Evolutionary conservation across 202 grass and related monocot genomes (phyloP).

Genomic region (Carex sylvatica): DNA sequence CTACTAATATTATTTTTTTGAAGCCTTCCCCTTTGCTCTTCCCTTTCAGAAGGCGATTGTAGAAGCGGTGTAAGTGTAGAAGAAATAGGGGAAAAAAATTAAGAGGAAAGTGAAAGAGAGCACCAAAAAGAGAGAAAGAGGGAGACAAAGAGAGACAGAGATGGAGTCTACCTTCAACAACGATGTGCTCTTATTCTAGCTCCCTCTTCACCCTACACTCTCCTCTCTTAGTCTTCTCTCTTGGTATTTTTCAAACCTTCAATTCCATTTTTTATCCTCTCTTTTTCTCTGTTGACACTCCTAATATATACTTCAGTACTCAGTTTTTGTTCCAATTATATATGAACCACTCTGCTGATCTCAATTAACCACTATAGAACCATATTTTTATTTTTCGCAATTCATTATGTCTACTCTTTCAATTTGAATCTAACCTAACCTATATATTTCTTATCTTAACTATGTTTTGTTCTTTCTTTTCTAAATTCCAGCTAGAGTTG

Average conservation of each 20-base stretch:
- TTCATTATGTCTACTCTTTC: constrained; percentile 13
- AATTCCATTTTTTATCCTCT: constrained; percentile 13
- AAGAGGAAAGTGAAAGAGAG: constrained; percentile 32
- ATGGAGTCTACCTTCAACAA: constrained; percentile 53
- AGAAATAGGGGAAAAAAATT: constrained; percentile 36
- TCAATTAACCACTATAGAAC: background rate
- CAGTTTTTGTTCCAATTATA: background rate
- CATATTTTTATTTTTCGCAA: background rate
- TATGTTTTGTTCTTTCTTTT: background rate
- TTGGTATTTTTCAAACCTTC: constrained; percentile 26
- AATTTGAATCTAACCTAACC: constrained; percentile 10
- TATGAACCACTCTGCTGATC: background rate
- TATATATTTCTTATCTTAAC: background rate
- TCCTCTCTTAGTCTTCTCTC: constrained; percentile 18
- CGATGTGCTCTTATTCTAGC: constrained; percentile 62
- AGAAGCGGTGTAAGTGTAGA: constrained; percentile 49
- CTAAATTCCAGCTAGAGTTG: constrained; percentile 18
- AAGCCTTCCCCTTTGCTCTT: constrained; percentile 43
- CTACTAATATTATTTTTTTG: constrained; percentile 36
- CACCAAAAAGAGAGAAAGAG: constrained; percentile 41
- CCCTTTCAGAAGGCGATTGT: constrained; percentile 97
- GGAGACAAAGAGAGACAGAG: constrained; percentile 56
- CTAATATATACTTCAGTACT: background rate
- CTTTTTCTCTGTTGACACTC: background rate
- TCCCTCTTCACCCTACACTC: constrained; percentile 32